Evolutionary conservation across 2,329 filamentous ascomycete genomes (phyloP).

Genomic region (Triangularia setosa): DNA sequence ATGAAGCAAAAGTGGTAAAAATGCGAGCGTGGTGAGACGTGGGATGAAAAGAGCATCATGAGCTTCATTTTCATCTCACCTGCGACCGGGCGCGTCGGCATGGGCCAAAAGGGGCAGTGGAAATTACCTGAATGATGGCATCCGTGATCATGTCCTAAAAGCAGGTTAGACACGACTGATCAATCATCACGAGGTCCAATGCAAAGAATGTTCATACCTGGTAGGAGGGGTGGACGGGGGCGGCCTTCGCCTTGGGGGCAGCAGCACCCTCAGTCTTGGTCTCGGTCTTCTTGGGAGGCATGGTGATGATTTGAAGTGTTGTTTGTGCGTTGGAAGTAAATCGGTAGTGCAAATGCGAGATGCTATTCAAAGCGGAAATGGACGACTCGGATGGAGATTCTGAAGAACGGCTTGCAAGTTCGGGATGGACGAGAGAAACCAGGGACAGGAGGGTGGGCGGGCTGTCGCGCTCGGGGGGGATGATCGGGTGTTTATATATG

Average conservation of each 20-base stretch:
- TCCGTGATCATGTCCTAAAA: conserved; percentile 60
- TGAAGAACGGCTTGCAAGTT: conserved; percentile 26
- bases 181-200: conserved; percentile 8
- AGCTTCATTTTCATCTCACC: conserved; percentile 10
- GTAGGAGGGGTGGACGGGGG: conserved; percentile 51
- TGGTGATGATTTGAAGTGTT: conserved; percentile 37
- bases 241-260: conserved; percentile 37
- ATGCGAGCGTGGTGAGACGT: conserved; percentile 4
- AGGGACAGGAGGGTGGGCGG: conserved; percentile 38
- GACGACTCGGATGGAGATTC: conserved; percentile 18
- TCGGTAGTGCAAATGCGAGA: conserved; percentile 8
- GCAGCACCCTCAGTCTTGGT: conserved; percentile 46
- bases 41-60: conserved; percentile 13
- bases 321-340: conserved; percentile 9
- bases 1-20: neutral
- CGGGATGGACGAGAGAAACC: conserved; percentile 36
- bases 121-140: conserved; percentile 57
- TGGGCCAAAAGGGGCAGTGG: conserved; percentile 30
- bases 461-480: conserved; percentile 51
- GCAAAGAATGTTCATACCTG: conserved; percentile 44
- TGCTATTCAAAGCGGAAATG: conserved; percentile 22
- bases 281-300: conserved; percentile 58
- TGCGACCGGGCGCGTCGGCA: conserved; percentile 27
- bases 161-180: conserved; percentile 33
- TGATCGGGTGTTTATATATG: conserved; percentile 56